Conservation (phyloP, 164 flowering plant species). For the Piper longum region DNA sequence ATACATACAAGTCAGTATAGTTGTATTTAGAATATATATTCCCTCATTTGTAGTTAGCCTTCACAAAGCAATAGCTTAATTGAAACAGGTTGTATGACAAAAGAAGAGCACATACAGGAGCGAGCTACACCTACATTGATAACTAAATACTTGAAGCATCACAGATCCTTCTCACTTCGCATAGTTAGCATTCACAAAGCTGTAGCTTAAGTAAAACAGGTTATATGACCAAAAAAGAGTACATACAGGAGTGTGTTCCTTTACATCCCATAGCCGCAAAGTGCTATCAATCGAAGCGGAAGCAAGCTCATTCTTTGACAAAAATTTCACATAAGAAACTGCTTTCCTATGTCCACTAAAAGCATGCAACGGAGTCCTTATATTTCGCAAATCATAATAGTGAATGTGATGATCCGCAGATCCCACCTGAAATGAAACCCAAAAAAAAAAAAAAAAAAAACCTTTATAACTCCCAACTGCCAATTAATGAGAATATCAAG, state of each 20-base stretch:
- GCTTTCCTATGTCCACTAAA: slow-evolving; percentile 87
- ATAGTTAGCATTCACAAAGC: no score
- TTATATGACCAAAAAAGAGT: not conserved
- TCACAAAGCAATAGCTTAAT: no score
- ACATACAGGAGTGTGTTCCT: slow-evolving; percentile 62
- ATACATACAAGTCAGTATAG: no score
- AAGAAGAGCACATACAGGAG: no score
- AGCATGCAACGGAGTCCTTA: slow-evolving; percentile 68
- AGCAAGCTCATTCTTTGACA: slow-evolving; percentile 82
- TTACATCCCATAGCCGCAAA: slow-evolving; percentile 89
- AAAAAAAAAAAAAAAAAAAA: slow-evolving; percentile 1
- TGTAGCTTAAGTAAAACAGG: not conserved
- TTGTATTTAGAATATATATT: no score
- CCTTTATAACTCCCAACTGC: not conserved
- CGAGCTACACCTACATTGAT: no score
- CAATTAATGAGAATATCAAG: not conserved
- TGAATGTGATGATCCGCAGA: slow-evolving; percentile 95
- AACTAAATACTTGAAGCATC: no score
- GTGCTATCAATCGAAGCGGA: slow-evolving; percentile 99
- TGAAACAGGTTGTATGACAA: no score
- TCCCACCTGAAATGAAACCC: slow-evolving; percentile 55
- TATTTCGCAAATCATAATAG: slow-evolving; percentile 83
- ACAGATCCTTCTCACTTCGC: not conserved
- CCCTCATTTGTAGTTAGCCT: no score
- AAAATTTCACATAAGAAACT: slow-evolving; percentile 93